Evolutionary conservation across 2,329 filamentous ascomycete species (phyloP).

Genomic region (Dactylellina haptotyla): DNA sequence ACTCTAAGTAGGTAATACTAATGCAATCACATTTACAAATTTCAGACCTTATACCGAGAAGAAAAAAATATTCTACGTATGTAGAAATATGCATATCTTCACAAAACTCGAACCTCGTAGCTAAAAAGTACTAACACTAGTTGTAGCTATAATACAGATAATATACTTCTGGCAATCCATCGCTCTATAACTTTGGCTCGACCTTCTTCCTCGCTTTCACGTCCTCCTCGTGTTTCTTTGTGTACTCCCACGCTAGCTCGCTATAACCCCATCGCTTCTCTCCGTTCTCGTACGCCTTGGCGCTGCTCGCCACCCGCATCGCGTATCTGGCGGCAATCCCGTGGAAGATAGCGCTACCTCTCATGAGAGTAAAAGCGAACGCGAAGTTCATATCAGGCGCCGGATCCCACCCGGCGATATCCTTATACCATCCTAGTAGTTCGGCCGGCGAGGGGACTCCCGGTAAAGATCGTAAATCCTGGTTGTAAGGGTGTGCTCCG

Average conservation of each 20-base stretch:
- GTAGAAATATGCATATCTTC: not conserved
- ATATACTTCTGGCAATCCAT: slow-evolving; percentile 49
- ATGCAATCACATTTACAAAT: not conserved
- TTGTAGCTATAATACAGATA: slow-evolving; percentile 18
- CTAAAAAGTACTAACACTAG: not conserved
- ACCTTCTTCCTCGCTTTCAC: slow-evolving; percentile 61
- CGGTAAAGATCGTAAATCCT: slow-evolving; percentile 63
- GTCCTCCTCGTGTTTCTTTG: slow-evolving; percentile 63
- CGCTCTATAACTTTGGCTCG: slow-evolving; percentile 63
- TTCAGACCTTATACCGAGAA: too few species aligned
- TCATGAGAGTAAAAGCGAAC: slow-evolving; percentile 48
- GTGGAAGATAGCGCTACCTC: slow-evolving; percentile 70
- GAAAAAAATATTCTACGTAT: too few species aligned
- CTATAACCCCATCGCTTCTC: slow-evolving; percentile 76
- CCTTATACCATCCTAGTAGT: slow-evolving; percentile 73
- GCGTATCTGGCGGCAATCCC: slow-evolving; percentile 92
- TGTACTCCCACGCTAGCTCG: slow-evolving; percentile 79
- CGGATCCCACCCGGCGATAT: slow-evolving; percentile 77
- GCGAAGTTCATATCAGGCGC: slow-evolving; percentile 65
- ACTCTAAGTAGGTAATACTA: slow-evolving; percentile 17
- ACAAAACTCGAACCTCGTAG: not conserved
- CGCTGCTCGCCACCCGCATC: slow-evolving; percentile 86
- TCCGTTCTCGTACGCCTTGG: slow-evolving; percentile 78
- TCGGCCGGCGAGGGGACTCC: slow-evolving; percentile 73
- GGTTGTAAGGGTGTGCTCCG: slow-evolving; percentile 14